Evolutionary conservation across 2,329 filamentous ascomycete species (phyloP).

Genomic region (Daldinia eschscholtzii): DNA sequence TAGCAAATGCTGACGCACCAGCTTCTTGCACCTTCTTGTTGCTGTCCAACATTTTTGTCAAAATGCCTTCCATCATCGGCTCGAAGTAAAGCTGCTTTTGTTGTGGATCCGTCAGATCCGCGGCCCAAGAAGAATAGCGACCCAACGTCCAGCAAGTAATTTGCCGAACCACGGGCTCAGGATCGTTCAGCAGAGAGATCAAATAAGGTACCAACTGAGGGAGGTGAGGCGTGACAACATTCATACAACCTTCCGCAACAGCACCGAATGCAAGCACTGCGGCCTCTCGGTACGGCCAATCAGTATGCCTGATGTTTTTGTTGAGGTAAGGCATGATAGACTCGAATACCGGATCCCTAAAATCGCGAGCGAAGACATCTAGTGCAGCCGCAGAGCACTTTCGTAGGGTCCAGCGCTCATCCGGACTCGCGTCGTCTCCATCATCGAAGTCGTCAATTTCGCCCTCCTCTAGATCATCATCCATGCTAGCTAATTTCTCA

Average conservation of each 20-base stretch:
- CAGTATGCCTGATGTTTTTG: constrained; percentile 85
- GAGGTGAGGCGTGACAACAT: constrained; percentile 88
- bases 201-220: constrained; percentile 92
- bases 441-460: constrained; percentile 83
- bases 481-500: constrained; percentile 68
- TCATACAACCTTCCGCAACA: constrained; percentile 94
- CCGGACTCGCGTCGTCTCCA: constrained; percentile 84
- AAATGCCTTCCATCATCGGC: constrained; percentile 96
- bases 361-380: constrained; percentile 93
- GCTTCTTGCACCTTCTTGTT: constrained; percentile 99
- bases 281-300: constrained; percentile 94
- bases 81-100: constrained; percentile 86
- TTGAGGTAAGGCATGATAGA: constrained; percentile 93
- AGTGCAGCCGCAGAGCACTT: constrained; percentile 97
- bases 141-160: constrained; percentile 99
- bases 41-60: constrained; percentile 93
- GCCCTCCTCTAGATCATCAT: constrained; percentile 87
- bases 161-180: constrained; percentile 90
- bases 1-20: constrained; percentile 94
- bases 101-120: constrained; percentile 74
- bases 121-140: constrained; percentile 93
- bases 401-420: constrained; percentile 93
- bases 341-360: constrained; percentile 88
- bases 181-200: constrained; percentile 84
- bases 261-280: constrained; percentile 94